Base-by-base conservation (phyloP, 345 rosid species). In the Pistacia integerrima region DNA sequence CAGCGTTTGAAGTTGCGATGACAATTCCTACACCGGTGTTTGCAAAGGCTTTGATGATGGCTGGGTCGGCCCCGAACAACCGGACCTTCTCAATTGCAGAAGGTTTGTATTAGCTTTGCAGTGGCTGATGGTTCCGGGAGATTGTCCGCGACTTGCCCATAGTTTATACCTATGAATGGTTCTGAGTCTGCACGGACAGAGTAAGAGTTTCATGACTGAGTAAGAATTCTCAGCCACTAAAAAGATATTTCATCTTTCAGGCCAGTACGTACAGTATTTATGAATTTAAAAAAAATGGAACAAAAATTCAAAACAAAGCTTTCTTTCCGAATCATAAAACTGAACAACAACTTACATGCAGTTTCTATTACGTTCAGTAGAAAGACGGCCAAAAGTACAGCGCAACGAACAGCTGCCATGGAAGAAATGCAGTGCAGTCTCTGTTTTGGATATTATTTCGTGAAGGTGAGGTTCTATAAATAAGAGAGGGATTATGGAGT, bases 91-190 rank as follows among this genome's bases (percentile, higher is more conserved):
- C 85, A 38, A 96, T 85, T 8, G 92, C 64, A 3, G 94, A 92
- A 92, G 9, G 99, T 88, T 33, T 85, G 92, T 14, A 96, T 92
- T 12, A 96, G 94, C 82, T 91, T 93, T 1, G 92, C 97, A 0
- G 93, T 90, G 20, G 87, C 87, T 3, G 84, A 64, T 3, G 99
- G 93, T 5, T 90, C 78, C 11, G 99, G 98, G 1, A 94, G 91
- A 73, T 96, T 94, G 79, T 96, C 87, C 1, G 97, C 99, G 3
- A 88, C 75, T 81, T 84, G 88, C 41, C 99, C 97, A 71, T 92
- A 92, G 86, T 96, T 96, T 18, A 96, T 78, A 48, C 99, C 99
- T 38, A 96, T 78, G 78, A 90, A 93, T 1, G 99, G 81, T 71
- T 96, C 85, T 4, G 92, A 85, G 12, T 79, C 98, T 96, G 87